Evolutionary conservation across 2,329 filamentous ascomycete species (phyloP).

Genomic region (Pyrenophora teres): DNA sequence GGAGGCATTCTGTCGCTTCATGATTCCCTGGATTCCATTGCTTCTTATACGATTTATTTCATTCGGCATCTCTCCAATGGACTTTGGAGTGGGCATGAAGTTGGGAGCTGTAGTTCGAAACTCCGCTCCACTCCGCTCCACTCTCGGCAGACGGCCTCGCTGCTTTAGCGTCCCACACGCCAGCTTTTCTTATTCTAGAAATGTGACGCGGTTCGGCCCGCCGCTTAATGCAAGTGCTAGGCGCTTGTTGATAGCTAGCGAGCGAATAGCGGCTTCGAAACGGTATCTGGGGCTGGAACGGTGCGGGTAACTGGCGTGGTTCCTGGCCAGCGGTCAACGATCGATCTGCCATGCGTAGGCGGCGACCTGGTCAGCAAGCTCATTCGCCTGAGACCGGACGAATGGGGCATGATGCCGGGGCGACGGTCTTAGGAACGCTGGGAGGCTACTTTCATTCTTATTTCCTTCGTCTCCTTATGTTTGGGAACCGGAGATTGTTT

Average conservation of each 20-base stretch:
- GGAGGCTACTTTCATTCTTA: neutral
- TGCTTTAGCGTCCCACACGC: conserved; percentile 36
- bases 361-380: conserved; percentile 12
- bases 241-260: conserved; percentile 34
- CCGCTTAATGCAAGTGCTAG: conserved; percentile 30
- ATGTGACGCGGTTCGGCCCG: conserved; percentile 44
- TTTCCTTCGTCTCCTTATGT: conserved; percentile 10
- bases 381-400: conserved; percentile 19
- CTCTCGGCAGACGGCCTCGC: conserved; percentile 27
- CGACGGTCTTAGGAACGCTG: conserved; percentile 3
- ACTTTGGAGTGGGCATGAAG: neutral
- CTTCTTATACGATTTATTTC: neutral
- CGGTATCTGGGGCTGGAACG: conserved; percentile 8
- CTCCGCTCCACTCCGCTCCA: conserved; percentile 32
- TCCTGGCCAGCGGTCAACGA: conserved; percentile 10
- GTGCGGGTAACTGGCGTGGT: conserved; percentile 19
- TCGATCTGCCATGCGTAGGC: conserved; percentile 7
- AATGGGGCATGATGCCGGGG: conserved; percentile 9
- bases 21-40: conserved; percentile 9
- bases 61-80: neutral
- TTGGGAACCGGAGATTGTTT: conserved; percentile 8
- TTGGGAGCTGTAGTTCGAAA: conserved; percentile 22
- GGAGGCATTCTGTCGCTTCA: conserved; percentile 21
- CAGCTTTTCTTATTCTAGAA: conserved; percentile 34
- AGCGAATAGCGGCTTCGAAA: conserved; percentile 35